Base-by-base conservation (phyloP, 352 stramenopile genomes). In the Globisporangium recalcitrans region DNA sequence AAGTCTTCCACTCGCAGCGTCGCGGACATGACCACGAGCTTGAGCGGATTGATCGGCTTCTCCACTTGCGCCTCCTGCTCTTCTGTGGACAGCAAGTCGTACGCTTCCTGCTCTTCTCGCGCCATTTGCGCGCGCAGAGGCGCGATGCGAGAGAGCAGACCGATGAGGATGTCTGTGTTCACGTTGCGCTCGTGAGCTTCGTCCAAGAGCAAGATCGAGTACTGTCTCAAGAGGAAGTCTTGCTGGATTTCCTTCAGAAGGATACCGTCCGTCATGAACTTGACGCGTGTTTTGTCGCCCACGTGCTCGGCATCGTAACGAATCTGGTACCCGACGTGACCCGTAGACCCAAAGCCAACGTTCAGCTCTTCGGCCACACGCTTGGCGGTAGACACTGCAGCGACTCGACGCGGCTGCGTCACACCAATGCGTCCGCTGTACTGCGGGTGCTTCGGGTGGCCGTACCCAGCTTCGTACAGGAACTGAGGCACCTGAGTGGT, bases 221-320 rank as follows among this genome's bases (percentile, higher is more conserved):
- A 94, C 31, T 87, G 73, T 31, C 77, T 75, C 49, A 93, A 58
- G 32, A 92, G 62, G 48, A 92, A 91, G 53, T 93, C 82, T 51
- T 90, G 78, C 68, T 98, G 89, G 65, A 98, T 97, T 72, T 98
- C 97, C 70, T 97, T 93, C n/a, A 99, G 77, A 40, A 99, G 71
- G 62, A 99, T 98, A 64, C 97, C 97, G 70, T 99, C 97, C 5
- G 97, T 99, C 97, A 99, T 99, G 71, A 99, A 99, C 74, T 99
- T 99, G 54, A 99, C 83, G 8, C 86, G 82, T 16, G 94, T 99
- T 22, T 86, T 68, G 24, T 82, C 58, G 31, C 91, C 88, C 8
- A 99, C 75, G 38, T 98, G 96, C 51, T 91, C 90, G 5, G 80
- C 89, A 74, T 99, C 98, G 70, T 99, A 99, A 65, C 97, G 93